Conservation (phyloP, 192 early-diverging fungal species). For the Entomortierella beljakovae region DNA sequence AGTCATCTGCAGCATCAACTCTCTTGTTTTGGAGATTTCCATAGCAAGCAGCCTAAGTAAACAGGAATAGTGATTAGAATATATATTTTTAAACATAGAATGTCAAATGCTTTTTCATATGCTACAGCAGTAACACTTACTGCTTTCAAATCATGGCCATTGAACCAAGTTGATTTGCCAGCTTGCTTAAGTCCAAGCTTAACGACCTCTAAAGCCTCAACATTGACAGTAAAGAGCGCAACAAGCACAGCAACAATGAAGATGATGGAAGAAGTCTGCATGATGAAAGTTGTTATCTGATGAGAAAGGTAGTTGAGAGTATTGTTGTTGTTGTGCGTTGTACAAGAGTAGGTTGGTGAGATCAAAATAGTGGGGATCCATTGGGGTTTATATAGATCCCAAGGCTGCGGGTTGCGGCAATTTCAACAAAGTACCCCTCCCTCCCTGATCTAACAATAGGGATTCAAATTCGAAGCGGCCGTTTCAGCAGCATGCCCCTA, state of each 20-base stretch:
- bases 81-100: not conserved
- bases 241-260: slow-evolving; percentile 11
- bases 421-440: too few relatives aligned
- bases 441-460: too few relatives aligned
- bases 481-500: too few relatives aligned
- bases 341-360: too few relatives aligned
- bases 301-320: too few relatives aligned
- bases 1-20: slow-evolving; percentile 22
- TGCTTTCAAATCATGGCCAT: slow-evolving; percentile 26
- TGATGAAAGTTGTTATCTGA: too few relatives aligned
- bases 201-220: slow-evolving; percentile 7
- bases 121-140: slow-evolving; percentile 20
- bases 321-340: too few relatives aligned
- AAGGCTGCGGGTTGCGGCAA: too few relatives aligned
- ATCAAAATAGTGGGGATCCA: too few relatives aligned
- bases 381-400: too few relatives aligned
- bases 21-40: slow-evolving; percentile 31
- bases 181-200: slow-evolving; percentile 7
- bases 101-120: not conserved
- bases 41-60: slow-evolving; percentile 33
- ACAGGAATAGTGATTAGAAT: not conserved
- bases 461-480: too few relatives aligned
- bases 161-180: slow-evolving; percentile 45
- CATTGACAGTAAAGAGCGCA: slow-evolving; percentile 12
- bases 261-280: slow-evolving; percentile 23